Conservation (phyloP, 495 filamentous ascomycete species). For the Talaromyces liani region DNA sequence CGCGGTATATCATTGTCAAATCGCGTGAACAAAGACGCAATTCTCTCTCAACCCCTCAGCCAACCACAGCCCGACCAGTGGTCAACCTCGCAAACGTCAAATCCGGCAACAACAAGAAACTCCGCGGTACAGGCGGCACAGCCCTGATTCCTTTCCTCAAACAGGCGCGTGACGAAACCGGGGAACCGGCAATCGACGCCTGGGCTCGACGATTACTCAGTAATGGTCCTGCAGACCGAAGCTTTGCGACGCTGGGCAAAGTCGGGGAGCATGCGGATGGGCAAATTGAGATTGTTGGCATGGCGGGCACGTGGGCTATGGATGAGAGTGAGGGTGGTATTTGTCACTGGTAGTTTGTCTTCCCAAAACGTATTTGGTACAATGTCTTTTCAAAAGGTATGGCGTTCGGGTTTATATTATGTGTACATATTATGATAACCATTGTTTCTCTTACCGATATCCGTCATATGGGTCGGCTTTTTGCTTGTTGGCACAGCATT, state of each 20-base stretch:
- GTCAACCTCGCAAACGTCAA: slow-evolving; percentile 62
- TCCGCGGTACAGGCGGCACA: slow-evolving; percentile 88
- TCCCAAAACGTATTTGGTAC: too few species aligned
- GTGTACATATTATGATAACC: neutral
- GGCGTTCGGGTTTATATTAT: neutral
- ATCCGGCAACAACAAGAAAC: slow-evolving; percentile 46
- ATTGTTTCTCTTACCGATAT: neutral
- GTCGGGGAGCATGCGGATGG: slow-evolving; percentile 55
- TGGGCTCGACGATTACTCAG: slow-evolving; percentile 74
- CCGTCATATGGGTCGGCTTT: neutral
- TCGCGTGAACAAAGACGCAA: slow-evolving; percentile 47
- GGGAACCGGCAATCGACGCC: slow-evolving; percentile 78
- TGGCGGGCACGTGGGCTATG: slow-evolving; percentile 80
- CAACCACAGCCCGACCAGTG: slow-evolving; percentile 11
- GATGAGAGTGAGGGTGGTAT: slow-evolving; percentile 75
- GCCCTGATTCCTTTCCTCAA: slow-evolving; percentile 90
- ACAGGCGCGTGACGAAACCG: slow-evolving; percentile 91
- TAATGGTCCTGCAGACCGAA: slow-evolving; percentile 34
- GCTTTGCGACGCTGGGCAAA: slow-evolving; percentile 52
- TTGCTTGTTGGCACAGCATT: neutral
- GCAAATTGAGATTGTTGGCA: slow-evolving; percentile 62
- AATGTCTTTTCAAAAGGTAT: neutral
- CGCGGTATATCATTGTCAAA: slow-evolving; percentile 82
- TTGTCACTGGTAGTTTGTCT: slow-evolving; percentile 48
- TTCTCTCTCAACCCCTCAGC: slow-evolving; percentile 32